Base-by-base conservation (phyloP, 2,329 filamentous ascomycete genomes). In the Taxawa tesnikishii region DNA sequence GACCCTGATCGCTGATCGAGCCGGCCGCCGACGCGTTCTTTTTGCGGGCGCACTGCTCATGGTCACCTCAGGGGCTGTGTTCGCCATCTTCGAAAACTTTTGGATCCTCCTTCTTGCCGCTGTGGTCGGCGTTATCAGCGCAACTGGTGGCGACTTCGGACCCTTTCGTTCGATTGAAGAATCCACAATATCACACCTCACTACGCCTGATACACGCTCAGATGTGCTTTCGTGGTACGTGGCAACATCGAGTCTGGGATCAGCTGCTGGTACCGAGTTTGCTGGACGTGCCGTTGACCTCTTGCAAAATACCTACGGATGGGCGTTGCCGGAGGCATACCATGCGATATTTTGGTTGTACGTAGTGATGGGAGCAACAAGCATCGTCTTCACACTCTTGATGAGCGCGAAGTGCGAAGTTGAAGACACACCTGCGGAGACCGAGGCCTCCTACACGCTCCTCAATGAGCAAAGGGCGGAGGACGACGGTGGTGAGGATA, bases 291-390 rank as follows among this genome's bases (percentile, higher is more conserved):
- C 54, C 36, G 41, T 53, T 2, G 52, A 59, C 26, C 50, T 60
- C 24, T 30, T 30, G 1, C 36, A 60, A 14, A 44, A 53, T 14
- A 38, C 39, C 0, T 31, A 41, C 4, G 54, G 54, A 3, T 62
- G 58, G 55, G 51, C 42, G 2, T 47, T 51, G 17, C 32, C 58
- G 16, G 51, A 52, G 18, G 52, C 57, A 0, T 63, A 58, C 28
- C 52, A 55, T 2, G 38, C 52, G 0, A 46, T 63, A 2, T 65
- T 65, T 40, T 58, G 53, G 50, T 38, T 57, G 2, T 65, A 65
- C 38, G 58, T 58, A 2, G 43, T 45, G 2, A 47, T 63, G 4
- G 62, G 60, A 1, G 36, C 52, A 11, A 19, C 56, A 31, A 63
- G 63, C 35, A 51, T 50, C 3, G 16, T 47, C 2, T 41, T 60